phyloP scores from a whole-genome alignment of 2,329 filamentous ascomycete genomes.

The Alternaria brassicae region DNA sequence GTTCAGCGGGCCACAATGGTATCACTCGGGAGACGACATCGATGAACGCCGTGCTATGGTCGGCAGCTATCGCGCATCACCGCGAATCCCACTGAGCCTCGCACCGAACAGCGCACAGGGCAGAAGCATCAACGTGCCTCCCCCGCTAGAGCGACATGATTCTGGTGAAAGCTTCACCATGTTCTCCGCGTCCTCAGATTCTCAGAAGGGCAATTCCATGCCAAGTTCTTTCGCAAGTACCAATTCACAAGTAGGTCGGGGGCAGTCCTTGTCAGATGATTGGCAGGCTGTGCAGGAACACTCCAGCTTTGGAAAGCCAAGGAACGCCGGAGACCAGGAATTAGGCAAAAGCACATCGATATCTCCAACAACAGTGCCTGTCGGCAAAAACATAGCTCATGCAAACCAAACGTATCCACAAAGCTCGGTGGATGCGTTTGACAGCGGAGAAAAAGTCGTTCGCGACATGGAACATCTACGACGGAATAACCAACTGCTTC shows the following conservation, averaged over 20 bases:
- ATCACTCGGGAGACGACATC: conserved; percentile 42
- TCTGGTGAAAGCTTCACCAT: conserved; percentile 69
- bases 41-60: conserved; percentile 49
- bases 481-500: conserved; percentile 51
- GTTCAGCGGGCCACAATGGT: conserved; percentile 46
- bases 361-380: conserved; percentile 39
- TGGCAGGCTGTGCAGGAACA: conserved; percentile 36
- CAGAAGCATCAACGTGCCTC: conserved; percentile 45
- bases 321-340: conserved; percentile 14
- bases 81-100: conserved; percentile 59
- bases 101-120: conserved; percentile 52
- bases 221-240: conserved; percentile 58
- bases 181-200: conserved; percentile 69
- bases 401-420: conserved; percentile 12
- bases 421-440: conserved; percentile 27
- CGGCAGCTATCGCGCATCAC: conserved; percentile 57
- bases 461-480: conserved; percentile 50
- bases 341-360: conserved; percentile 34
- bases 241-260: conserved; percentile 34
- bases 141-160: conserved; percentile 58
- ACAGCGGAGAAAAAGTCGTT: conserved; percentile 42
- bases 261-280: conserved; percentile 37
- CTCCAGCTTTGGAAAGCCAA: conserved; percentile 45
- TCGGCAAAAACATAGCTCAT: conserved; percentile 13
- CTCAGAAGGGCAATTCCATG: conserved; percentile 60